Conservation (phyloP, 2,329 filamentous ascomycete species). For the Penicillium aurantiogriseum region DNA sequence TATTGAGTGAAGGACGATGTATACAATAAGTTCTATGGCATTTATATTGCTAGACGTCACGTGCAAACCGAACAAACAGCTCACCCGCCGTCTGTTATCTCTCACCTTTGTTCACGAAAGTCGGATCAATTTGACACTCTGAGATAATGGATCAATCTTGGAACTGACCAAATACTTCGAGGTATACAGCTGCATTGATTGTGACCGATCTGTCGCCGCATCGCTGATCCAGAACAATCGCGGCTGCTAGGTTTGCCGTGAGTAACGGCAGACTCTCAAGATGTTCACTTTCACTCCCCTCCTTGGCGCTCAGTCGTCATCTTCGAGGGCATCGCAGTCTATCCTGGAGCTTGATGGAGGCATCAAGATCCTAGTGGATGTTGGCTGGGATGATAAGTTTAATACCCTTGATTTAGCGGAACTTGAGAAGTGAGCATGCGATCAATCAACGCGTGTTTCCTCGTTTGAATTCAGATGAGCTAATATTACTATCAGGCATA, state of each 20-base stretch:
- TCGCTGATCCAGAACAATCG: slow-evolving; percentile 3
- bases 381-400: slow-evolving; percentile 94
- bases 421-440: slow-evolving; percentile 72
- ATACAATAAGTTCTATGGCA: background rate
- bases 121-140: background rate
- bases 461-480: slow-evolving; percentile 9
- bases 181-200: slow-evolving; percentile 5
- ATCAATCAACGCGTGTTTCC: slow-evolving; percentile 3
- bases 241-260: slow-evolving; percentile 9
- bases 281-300: slow-evolving; percentile 98
- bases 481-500: slow-evolving; percentile 59
- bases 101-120: background rate
- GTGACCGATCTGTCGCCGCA: background rate
- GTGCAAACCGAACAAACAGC: slow-evolving; percentile 3
- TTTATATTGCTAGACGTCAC: background rate
- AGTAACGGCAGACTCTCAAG: slow-evolving; percentile 17
- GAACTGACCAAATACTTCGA: background rate
- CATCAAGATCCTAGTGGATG: slow-evolving; percentile 89
- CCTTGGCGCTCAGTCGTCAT: slow-evolving; percentile 78
- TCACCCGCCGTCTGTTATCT: background rate
- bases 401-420: slow-evolving; percentile 77
- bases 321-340: slow-evolving; percentile 87
- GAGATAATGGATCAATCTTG: background rate
- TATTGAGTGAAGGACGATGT: background rate
- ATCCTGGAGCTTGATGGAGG: slow-evolving; percentile 94